These are phyloP conservation scores for Apiotrichum porosum DNA, from an alignment of 1,284 basidiomycete species.

Conservation along the genomic window DNA sequence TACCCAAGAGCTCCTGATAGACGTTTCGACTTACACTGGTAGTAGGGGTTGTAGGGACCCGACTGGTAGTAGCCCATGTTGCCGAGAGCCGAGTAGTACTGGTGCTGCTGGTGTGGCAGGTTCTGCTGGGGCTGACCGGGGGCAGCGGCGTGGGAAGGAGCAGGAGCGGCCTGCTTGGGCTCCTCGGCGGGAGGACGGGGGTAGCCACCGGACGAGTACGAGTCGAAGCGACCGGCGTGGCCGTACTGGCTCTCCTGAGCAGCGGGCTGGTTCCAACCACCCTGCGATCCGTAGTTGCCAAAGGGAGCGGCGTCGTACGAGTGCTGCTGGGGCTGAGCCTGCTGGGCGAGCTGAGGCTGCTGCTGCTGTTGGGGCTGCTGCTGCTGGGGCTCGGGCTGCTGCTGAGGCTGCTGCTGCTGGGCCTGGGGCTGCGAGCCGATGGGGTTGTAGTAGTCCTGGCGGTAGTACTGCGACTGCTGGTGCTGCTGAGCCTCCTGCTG, in stretches of 20 bases:
- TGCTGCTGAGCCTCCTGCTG: slow-evolving; percentile 22
- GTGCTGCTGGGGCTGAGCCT: slow-evolving; percentile 28
- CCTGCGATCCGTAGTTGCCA: slow-evolving; percentile 16
- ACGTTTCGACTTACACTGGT: slow-evolving; percentile 49
- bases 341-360: slow-evolving; percentile 26
- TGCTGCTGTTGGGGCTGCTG: slow-evolving; percentile 20
- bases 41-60: slow-evolving; percentile 50
- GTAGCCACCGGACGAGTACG: slow-evolving; percentile 48
- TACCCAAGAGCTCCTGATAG: too few relatives aligned
- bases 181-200: slow-evolving; percentile 43
- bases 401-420: slow-evolving; percentile 21
- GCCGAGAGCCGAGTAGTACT: slow-evolving; percentile 43
- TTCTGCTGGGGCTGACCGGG: slow-evolving; percentile 37
- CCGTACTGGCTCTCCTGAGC: slow-evolving; percentile 20
- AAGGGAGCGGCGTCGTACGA: slow-evolving; percentile 21
- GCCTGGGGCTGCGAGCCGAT: slow-evolving; percentile 23
- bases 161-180: slow-evolving; percentile 32
- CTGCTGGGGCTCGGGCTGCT: slow-evolving; percentile 18
- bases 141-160: slow-evolving; percentile 36
- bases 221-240: slow-evolving; percentile 38
- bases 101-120: slow-evolving; percentile 42
- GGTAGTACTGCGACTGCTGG: slow-evolving; percentile 30
- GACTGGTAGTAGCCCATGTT: slow-evolving; percentile 48
- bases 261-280: slow-evolving; percentile 14
- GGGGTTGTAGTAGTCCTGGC: slow-evolving; percentile 32